These are phyloP conservation scores for Fagopyrum homotropicum DNA, from an alignment of 148 eudicot genomes.

Conservation along the genomic window DNA sequence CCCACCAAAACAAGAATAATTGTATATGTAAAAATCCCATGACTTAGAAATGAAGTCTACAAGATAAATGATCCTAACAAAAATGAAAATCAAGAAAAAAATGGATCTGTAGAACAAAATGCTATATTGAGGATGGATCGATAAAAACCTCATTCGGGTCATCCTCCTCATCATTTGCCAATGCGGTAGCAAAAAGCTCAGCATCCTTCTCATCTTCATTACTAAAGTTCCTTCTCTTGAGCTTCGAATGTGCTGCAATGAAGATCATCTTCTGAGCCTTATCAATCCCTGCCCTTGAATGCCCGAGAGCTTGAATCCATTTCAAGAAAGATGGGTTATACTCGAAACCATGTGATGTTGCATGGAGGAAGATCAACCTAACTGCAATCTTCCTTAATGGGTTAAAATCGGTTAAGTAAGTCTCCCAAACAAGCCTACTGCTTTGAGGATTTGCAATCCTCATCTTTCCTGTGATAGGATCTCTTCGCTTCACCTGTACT, in stretches of 20 bases:
- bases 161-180: conserved; percentile 62
- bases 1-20: neutral
- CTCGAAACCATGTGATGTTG: conserved; percentile 73
- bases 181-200: conserved; percentile 42
- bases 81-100: conserved; percentile 6
- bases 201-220: conserved; percentile 70
- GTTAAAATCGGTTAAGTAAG: conserved; percentile 72
- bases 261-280: conserved; percentile 81
- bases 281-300: conserved; percentile 50
- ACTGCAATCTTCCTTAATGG: conserved; percentile 83
- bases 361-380: conserved; percentile 78
- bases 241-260: conserved; percentile 75
- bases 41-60: neutral
- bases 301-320: conserved; percentile 43
- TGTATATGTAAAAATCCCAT: neutral
- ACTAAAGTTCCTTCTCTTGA: conserved; percentile 54
- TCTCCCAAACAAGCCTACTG: conserved; percentile 96
- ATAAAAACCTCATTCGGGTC: conserved; percentile 72
- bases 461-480: conserved; percentile 73
- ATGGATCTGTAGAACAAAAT: conserved; percentile 3
- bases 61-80: conserved; percentile 7
- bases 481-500: conserved; percentile 86
- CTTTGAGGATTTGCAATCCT: conserved; percentile 78
- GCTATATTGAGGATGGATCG: conserved; percentile 65
- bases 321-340: conserved; percentile 44